Evolutionary conservation across 441 rosid species (phyloP).

Genomic region (Croton setiger): DNA sequence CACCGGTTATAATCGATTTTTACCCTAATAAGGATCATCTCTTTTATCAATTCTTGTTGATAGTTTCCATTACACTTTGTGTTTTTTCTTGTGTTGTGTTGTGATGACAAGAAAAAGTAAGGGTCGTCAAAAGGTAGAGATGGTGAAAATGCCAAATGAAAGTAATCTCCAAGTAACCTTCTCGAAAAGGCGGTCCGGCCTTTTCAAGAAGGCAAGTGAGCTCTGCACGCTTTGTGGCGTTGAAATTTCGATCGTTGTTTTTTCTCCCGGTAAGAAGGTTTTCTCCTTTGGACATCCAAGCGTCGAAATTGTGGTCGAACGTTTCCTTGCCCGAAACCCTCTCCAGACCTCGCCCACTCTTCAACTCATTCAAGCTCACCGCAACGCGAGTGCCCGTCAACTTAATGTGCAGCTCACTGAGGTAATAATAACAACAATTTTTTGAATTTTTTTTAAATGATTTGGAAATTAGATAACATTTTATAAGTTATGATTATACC

Average conservation of each 20-base stretch:
- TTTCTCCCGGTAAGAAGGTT: conserved; percentile 39
- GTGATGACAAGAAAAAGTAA: conserved; percentile 42
- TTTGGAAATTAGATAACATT: too few relatives aligned
- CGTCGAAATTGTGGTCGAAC: conserved; percentile 33
- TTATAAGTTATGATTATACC: too few relatives aligned
- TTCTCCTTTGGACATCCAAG: conserved; percentile 53
- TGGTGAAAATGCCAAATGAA: conserved; percentile 36
- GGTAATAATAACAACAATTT: too few relatives aligned
- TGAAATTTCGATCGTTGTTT: conserved; percentile 36
- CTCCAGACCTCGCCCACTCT: conserved; percentile 25
- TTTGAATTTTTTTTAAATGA: too few relatives aligned
- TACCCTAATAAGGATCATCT: not conserved
- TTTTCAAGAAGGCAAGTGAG: conserved; percentile 54
- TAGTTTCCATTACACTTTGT: too few relatives aligned
- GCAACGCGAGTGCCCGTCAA: conserved; percentile 32
- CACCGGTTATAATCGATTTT: not conserved
- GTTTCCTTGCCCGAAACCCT: conserved; percentile 27
- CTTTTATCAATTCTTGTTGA: too few relatives aligned
- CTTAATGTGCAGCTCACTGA: conserved; percentile 39
- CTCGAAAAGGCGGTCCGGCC: conserved; percentile 44
- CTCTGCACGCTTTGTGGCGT: conserved; percentile 48
- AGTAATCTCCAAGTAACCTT: conserved; percentile 45
- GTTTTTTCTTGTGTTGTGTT: not conserved
- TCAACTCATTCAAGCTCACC: conserved; percentile 30
- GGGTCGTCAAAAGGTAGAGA: conserved; percentile 45